Conservation (phyloP, 805 yeast genomes). For the Cyberlindnera amylophila region DNA sequence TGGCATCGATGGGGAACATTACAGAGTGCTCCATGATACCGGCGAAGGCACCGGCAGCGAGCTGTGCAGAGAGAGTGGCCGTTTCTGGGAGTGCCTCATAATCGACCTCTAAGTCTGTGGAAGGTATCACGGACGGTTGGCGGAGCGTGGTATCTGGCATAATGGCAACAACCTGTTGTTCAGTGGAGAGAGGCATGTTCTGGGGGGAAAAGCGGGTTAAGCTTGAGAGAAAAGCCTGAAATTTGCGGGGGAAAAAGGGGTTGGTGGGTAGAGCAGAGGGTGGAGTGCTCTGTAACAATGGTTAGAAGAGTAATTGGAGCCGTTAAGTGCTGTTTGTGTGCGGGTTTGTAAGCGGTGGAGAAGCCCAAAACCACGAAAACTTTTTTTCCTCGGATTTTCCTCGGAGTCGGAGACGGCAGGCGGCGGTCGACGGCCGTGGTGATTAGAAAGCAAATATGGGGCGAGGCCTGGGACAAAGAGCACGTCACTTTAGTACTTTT, state of each 20-base stretch:
- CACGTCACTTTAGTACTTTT: too few relatives aligned
- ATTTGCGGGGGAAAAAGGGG: neutral
- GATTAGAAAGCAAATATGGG: too few relatives aligned
- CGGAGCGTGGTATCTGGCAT: neutral
- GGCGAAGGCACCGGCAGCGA: conserved; percentile 96
- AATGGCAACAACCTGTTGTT: conserved; percentile 1
- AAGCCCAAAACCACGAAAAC: neutral
- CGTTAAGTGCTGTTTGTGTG: neutral
- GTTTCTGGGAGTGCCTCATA: conserved; percentile 89
- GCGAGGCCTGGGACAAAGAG: too few relatives aligned
- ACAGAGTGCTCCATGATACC: conserved; percentile 98
- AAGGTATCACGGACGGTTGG: too few relatives aligned
- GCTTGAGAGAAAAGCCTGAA: neutral
- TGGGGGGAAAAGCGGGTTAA: neutral
- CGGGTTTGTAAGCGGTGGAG: too few relatives aligned
- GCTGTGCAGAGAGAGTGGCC: conserved; percentile 77
- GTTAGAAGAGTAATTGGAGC: too few relatives aligned
- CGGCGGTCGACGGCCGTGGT: too few relatives aligned
- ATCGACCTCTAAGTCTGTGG: conserved; percentile 50
- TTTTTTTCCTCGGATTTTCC: neutral
- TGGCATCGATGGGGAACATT: conserved; percentile 95
- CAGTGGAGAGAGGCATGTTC: conserved; percentile 7
- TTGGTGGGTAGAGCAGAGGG: too few relatives aligned
- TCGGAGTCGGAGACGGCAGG: neutral
- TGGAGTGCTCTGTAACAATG: too few relatives aligned